A percentile compares a stretch with the other conserved stretches of the same genome.
Evolutionary conservation across 2,329 filamentous ascomycete genomes (phyloP).

Genomic region (Ophiostoma sp.): DNA sequence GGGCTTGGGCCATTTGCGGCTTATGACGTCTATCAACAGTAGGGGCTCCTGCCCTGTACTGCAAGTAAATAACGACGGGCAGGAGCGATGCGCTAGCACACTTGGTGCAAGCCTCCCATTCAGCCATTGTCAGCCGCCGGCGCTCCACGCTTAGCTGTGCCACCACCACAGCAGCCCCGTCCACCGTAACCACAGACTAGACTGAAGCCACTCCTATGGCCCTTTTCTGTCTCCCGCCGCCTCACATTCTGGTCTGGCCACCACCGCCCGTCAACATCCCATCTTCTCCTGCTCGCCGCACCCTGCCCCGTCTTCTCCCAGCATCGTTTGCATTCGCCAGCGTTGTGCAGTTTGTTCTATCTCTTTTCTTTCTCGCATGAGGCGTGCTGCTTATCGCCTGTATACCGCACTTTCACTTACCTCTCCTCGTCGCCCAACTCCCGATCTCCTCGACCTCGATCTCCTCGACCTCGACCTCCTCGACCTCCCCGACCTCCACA

Average conservation of each 20-base stretch:
- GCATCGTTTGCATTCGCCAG: not conserved
- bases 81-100: not conserved
- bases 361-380: not conserved
- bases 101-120: not conserved
- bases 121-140: slow-evolving; percentile 1
- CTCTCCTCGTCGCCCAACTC: not conserved
- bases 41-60: slow-evolving; percentile 6
- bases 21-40: slow-evolving; percentile 15
- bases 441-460: not conserved
- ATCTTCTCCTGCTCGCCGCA: not conserved
- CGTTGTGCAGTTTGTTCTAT: not conserved
- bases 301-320: not conserved
- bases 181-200: not conserved
- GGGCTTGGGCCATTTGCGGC: slow-evolving; percentile 6
- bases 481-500: not conserved
- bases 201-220: not conserved
- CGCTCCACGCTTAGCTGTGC: slow-evolving; percentile 2
- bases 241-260: slow-evolving; percentile 13
- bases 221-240: slow-evolving; percentile 2
- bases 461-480: not conserved
- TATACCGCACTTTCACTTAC: not conserved
- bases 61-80: not conserved
- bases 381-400: not conserved
- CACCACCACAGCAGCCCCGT: too few species aligned
- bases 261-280: slow-evolving; percentile 11